Conservation (phyloP, 345 rosid species). For the Excoecaria cochinchinensis region DNA sequence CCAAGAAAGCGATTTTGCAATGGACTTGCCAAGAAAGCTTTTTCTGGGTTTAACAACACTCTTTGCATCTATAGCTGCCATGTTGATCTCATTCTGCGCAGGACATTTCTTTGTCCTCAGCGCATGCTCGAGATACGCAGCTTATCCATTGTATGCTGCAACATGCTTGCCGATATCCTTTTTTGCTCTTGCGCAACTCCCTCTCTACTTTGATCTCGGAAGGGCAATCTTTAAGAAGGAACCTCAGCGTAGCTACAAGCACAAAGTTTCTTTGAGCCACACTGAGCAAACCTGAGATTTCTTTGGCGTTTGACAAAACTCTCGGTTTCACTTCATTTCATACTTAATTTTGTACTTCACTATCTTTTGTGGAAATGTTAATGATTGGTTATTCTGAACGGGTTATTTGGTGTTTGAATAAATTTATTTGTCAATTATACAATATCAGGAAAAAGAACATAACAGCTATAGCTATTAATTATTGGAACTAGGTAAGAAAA, state of each 20-base stretch:
- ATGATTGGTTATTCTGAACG: too few relatives aligned
- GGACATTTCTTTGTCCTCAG: constrained; percentile 46
- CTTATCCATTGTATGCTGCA: constrained; percentile 40
- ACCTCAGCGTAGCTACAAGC: constrained; percentile 9
- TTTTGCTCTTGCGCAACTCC: constrained; percentile 46
- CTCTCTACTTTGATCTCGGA: constrained; percentile 41
- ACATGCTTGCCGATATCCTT: constrained; percentile 42
- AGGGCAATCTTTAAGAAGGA: constrained; percentile 4
- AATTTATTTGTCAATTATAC: too few relatives aligned
- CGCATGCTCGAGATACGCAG: constrained; percentile 36
- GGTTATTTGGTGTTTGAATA: background rate
- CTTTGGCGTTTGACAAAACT: background rate
- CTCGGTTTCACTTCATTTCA: background rate
- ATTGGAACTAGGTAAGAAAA: background rate
- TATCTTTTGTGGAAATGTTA: background rate
- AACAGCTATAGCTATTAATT: background rate
- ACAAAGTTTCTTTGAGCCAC: constrained; percentile 9
- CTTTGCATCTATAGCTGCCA: constrained; percentile 41
- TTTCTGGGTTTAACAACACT: constrained; percentile 39
- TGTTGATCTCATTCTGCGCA: constrained; percentile 44
- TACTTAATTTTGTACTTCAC: background rate
- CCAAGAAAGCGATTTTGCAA: constrained; percentile 38
- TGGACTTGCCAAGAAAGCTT: constrained; percentile 35
- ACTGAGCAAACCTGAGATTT: background rate
- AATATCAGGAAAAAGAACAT: background rate